Evolutionary conservation across 768 basidiomycete species (phyloP).

Genomic region (Sporobolomyces roseus): DNA sequence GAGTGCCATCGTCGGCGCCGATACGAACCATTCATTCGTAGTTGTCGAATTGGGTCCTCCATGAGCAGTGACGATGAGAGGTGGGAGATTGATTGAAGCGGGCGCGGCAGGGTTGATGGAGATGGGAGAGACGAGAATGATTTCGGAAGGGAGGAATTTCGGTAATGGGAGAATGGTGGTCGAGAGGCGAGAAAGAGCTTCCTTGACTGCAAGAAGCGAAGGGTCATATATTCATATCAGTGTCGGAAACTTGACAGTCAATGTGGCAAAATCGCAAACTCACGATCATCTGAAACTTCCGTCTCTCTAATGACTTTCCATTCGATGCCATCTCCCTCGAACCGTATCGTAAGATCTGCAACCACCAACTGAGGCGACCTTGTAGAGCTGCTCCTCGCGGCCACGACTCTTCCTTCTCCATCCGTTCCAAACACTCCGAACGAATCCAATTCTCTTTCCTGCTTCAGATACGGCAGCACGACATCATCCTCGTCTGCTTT

Average conservation of each 20-base stretch:
- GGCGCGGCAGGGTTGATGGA: conserved; percentile 24
- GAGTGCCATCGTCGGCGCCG: conserved; percentile 49
- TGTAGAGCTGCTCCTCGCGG: conserved; percentile 15
- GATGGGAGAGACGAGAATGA: conserved; percentile 49
- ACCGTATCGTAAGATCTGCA: conserved; percentile 49
- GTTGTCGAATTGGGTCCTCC: conserved; percentile 62
- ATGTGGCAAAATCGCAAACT: neutral
- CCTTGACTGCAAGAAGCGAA: conserved; percentile 49
- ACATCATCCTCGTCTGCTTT: conserved; percentile 56
- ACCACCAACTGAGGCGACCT: conserved; percentile 56
- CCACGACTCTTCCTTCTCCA: conserved; percentile 21
- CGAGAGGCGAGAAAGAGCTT: conserved; percentile 52
- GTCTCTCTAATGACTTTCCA: conserved; percentile 56
- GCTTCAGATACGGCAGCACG: conserved; percentile 56
- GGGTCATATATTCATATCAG: no score
- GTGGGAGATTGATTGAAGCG: neutral
- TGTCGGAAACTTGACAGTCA: neutral
- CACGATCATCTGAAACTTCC: conserved; percentile 52
- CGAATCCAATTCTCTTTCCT: conserved; percentile 39
- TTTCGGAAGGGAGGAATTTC: conserved; percentile 56
- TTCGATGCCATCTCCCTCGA: conserved; percentile 48
- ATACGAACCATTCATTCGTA: conserved; percentile 56
- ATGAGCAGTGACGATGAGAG: conserved; percentile 56
- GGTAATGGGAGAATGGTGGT: conserved; percentile 57
- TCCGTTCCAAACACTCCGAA: conserved; percentile 41